Conservation (phyloP, 2,329 filamentous ascomycete genomes). For the Cladosporium velox region DNA sequence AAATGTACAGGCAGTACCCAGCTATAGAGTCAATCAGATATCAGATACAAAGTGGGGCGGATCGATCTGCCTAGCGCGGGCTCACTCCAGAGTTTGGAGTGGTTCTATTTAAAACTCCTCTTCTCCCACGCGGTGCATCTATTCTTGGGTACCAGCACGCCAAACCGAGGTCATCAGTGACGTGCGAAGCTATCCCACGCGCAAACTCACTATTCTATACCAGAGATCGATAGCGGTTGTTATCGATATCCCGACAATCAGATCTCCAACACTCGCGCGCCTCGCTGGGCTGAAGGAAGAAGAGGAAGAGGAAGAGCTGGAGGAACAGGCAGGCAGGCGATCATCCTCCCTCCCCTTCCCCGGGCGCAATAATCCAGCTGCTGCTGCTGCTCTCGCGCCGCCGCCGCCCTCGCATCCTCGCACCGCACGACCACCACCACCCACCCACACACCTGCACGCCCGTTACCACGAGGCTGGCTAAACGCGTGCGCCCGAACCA, state of each 20-base stretch:
- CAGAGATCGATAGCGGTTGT: not conserved
- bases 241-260: not conserved
- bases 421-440: not conserved
- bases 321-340: not conserved
- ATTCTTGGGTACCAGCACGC: not conserved
- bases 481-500: slow-evolving; percentile 1
- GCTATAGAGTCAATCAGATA: not conserved
- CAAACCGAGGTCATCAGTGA: slow-evolving; percentile 9
- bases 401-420: not conserved
- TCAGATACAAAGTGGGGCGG: not conserved
- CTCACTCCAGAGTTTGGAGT: not conserved
- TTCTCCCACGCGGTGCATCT: not conserved
- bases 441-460: not conserved
- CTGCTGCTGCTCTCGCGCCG: too few relatives aligned
- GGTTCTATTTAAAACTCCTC: slow-evolving; percentile 12
- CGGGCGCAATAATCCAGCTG: not conserved
- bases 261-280: not conserved
- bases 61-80: not conserved
- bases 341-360: not conserved
- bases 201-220: not conserved
- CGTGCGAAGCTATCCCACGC: slow-evolving; percentile 6
- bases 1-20: too few relatives aligned
- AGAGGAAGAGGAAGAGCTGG: not conserved
- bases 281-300: slow-evolving; percentile 3
- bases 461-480: slow-evolving; percentile 11